A percentile compares a stretch with the other conserved stretches of the same genome.
Conservation (phyloP, 2,329 filamentous ascomycete species). For the Pseudogymnoascus verrucosus region DNA sequence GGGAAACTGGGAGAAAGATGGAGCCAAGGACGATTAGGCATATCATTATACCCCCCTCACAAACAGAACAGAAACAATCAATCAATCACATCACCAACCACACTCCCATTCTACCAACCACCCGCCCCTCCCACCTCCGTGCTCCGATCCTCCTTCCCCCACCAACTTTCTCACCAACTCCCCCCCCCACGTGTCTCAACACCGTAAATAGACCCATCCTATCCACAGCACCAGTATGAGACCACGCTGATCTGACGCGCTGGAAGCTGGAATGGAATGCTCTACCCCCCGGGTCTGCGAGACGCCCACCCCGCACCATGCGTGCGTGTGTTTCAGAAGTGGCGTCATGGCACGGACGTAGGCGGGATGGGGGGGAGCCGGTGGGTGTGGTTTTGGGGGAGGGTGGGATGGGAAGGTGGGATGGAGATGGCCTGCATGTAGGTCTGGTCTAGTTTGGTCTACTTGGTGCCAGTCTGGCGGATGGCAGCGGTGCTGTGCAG, state of each 20-base stretch:
- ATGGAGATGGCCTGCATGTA: not conserved
- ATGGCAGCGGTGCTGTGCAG: not conserved
- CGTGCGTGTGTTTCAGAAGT: conserved; percentile 1
- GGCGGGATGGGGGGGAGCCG: not conserved
- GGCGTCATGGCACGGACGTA: not conserved
- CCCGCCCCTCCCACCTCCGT: not conserved
- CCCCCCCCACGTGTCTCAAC: not conserved
- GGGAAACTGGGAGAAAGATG: not conserved
- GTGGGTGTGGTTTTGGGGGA: not conserved
- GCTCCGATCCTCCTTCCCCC: not conserved
- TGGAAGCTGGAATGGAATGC: not conserved
- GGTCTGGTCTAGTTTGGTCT: not conserved
- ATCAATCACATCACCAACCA: not conserved
- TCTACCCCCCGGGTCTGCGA: not conserved
- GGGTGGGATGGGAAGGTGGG: not conserved
- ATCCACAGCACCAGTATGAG: not conserved
- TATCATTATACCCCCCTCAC: not conserved
- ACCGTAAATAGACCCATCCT: not conserved
- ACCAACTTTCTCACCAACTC: not conserved
- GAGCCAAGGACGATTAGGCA: not conserved
- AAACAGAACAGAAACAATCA: not conserved
- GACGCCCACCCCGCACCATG: conserved; percentile 2
- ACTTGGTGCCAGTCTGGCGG: not conserved
- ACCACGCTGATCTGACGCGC: not conserved
- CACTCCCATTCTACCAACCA: not conserved